Conservation (phyloP, 2,329 filamentous ascomycete genomes). For the Colletotrichum zoysiae region DNA sequence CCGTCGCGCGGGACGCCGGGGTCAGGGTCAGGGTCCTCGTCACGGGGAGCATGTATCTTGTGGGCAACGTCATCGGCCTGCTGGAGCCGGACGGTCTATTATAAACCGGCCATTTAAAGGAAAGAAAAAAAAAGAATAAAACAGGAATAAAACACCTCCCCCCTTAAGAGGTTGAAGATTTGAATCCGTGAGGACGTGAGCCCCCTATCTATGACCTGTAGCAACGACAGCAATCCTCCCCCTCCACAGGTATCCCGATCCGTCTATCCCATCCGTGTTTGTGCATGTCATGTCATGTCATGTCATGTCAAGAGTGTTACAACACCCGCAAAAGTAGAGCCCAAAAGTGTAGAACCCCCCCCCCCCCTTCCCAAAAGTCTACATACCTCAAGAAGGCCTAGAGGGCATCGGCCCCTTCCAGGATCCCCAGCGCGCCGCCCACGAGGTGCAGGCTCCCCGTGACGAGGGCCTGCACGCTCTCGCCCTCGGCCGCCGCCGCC, state of each 20-base stretch:
- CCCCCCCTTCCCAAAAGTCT: too few species aligned
- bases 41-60: slow-evolving; percentile 74
- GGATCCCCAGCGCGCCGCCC: slow-evolving; percentile 72
- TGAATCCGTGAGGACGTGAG: slow-evolving; percentile 31
- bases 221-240: neutral
- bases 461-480: slow-evolving; percentile 66
- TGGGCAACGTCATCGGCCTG: slow-evolving; percentile 66
- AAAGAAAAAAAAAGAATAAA: neutral
- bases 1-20: slow-evolving; percentile 56
- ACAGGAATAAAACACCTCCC: neutral
- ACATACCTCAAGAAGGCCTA: neutral
- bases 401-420: slow-evolving; percentile 38
- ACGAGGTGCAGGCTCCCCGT: slow-evolving; percentile 90
- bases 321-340: neutral
- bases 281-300: too few species aligned
- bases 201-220: slow-evolving; percentile 47
- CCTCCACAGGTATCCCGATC: neutral
- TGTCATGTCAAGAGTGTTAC: neutral
- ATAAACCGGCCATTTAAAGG: neutral
- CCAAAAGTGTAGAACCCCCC: too few species aligned
- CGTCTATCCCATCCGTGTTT: neutral
- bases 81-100: slow-evolving; percentile 51
- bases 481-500: slow-evolving; percentile 47
- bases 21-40: slow-evolving; percentile 60
- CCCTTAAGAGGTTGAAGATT: slow-evolving; percentile 28